A percentile compares a stretch with the other conserved stretches of the same genome.
Conservation (phyloP, 225 moss, liverwort and hornwort genomes). For the Thuidium tamariscinum region DNA sequence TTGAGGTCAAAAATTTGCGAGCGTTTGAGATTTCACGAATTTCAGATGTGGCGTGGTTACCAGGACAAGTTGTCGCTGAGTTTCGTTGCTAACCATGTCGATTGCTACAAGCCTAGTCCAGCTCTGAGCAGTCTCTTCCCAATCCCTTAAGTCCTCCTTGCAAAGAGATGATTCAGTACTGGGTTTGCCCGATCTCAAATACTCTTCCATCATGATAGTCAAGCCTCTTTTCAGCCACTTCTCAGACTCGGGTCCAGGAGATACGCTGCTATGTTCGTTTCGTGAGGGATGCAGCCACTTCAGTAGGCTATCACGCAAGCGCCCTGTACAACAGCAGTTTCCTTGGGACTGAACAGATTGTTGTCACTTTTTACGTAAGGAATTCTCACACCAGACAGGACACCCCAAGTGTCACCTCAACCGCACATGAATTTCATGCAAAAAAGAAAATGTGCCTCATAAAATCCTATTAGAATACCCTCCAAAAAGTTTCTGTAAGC, state of each 20-base stretch:
- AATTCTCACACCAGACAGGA: not conserved
- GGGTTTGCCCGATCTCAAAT: conserved; percentile 19
- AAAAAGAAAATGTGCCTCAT: not conserved
- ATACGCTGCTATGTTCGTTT: not conserved
- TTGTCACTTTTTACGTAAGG: not conserved
- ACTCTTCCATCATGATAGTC: conserved; percentile 44
- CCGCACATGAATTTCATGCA: not conserved
- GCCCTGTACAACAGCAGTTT: conserved; percentile 8
- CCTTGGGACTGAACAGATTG: not conserved
- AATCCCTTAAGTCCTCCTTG: conserved; percentile 49
- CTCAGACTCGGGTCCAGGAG: conserved; percentile 19
- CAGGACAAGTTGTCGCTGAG: conserved; percentile 37
- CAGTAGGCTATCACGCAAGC: conserved; percentile 19
- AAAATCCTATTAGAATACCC: not conserved
- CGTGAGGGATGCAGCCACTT: conserved; percentile 48
- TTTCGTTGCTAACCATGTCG: conserved; percentile 27
- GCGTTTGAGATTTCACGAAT: not conserved
- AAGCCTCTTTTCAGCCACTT: conserved; percentile 61
- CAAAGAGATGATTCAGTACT: conserved; percentile 18
- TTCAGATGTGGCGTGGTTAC: conserved; percentile 15
- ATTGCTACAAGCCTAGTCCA: conserved; percentile 58
- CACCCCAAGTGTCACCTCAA: not conserved
- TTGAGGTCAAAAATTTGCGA: not conserved
- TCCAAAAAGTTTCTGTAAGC: not conserved
- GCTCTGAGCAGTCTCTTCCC: conserved; percentile 58